A percentile compares a stretch with the other conserved stretches of the same genome.
phyloP scores from a whole-genome alignment of 2,329 filamentous ascomycete genomes.

The Sarocladiaceae sp. region DNA sequence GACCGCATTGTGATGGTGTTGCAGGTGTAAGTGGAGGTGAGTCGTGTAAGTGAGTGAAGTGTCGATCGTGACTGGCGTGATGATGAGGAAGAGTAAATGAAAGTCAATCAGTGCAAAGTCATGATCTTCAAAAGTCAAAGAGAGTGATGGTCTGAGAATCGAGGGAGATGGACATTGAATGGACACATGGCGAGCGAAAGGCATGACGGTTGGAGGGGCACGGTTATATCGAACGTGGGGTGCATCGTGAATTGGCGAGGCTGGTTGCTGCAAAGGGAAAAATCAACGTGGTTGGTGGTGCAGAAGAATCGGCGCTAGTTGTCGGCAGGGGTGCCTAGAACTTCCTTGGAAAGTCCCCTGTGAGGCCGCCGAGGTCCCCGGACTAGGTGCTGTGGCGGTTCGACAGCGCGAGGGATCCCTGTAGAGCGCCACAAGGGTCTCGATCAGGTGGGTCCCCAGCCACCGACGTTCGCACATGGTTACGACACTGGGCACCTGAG shows the following conservation, averaged over 20 bases:
- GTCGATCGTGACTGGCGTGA: neutral
- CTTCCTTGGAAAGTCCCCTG: neutral
- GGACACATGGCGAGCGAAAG: constrained; percentile 5
- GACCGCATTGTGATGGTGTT: constrained; percentile 18
- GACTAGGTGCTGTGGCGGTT: no score
- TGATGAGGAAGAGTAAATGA: neutral
- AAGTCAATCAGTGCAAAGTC: neutral
- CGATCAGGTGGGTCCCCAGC: constrained; percentile 6
- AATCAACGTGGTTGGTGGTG: constrained; percentile 6
- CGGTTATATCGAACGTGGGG: neutral
- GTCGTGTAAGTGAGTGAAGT: neutral
- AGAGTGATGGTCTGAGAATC: neutral
- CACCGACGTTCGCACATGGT: no score
- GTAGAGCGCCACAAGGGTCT: neutral
- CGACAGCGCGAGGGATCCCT: neutral
- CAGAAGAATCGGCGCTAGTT: constrained; percentile 2
- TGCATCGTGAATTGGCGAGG: constrained; percentile 5
- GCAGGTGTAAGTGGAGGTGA: constrained; percentile 2
- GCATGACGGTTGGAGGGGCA: neutral
- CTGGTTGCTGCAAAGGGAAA: neutral
- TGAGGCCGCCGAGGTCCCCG: no score
- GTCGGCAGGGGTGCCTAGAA: neutral
- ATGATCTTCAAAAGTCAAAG: neutral
- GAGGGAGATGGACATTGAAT: neutral
- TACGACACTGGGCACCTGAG: no score